Conservation (phyloP, 495 filamentous ascomycete species). For the Corynascus novoguineensis region DNA sequence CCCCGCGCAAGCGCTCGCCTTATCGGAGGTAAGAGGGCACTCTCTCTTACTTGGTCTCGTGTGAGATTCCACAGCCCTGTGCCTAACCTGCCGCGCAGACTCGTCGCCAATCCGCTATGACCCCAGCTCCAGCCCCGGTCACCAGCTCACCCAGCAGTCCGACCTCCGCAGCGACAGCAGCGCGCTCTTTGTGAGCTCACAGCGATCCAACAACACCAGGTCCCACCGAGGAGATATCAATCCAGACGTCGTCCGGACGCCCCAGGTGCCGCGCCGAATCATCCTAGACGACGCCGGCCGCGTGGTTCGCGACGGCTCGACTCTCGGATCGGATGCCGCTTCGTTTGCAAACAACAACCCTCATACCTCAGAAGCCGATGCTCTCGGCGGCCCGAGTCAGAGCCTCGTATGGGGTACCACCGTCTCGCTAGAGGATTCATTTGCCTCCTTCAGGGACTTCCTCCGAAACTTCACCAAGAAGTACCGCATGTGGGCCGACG, state of each 20-base stretch:
- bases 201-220: constrained; percentile 47
- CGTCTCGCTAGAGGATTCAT: constrained; percentile 84
- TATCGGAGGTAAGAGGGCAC: constrained; percentile 56
- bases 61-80: not conserved
- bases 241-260: constrained; percentile 65
- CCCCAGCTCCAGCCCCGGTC: constrained; percentile 75
- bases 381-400: constrained; percentile 70
- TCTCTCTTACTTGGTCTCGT: too few relatives aligned
- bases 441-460: constrained; percentile 83
- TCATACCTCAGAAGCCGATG: constrained; percentile 85
- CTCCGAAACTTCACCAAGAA: constrained; percentile 82
- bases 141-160: constrained; percentile 53
- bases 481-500: constrained; percentile 86
- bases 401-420: constrained; percentile 97
- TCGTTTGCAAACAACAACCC: constrained; percentile 86
- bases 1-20: constrained; percentile 58
- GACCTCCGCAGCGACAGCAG: constrained; percentile 74
- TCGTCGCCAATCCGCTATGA: constrained; percentile 89
- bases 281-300: constrained; percentile 79
- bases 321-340: constrained; percentile 63
- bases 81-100: constrained; percentile 43
- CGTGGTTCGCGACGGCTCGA: constrained; percentile 52
- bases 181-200: constrained; percentile 73
- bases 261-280: constrained; percentile 60
- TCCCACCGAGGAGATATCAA: constrained; percentile 78